A percentile compares a stretch with the other conserved stretches of the same genome.
Evolutionary conservation across 352 stramenopile genomes (phyloP).

Genomic region (Salisapilia sapeloensis): DNA sequence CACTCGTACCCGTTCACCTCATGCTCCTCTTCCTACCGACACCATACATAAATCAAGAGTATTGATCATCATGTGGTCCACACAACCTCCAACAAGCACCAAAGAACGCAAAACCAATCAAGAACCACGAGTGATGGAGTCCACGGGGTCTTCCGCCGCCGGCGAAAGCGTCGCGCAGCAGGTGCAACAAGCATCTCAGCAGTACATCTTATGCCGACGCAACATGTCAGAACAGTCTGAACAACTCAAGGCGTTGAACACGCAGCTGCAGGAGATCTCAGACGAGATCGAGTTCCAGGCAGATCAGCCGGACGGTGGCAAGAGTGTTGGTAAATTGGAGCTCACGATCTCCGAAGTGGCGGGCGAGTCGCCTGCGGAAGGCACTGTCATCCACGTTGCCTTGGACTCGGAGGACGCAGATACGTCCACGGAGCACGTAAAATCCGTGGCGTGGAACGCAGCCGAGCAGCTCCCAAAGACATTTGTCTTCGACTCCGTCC

Average conservation of each 20-base stretch:
- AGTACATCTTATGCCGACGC: slow-evolving; percentile 70
- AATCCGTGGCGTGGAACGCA: slow-evolving; percentile 13
- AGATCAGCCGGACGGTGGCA: slow-evolving; percentile 14
- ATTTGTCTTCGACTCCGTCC: slow-evolving; percentile 71
- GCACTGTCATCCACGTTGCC: slow-evolving; percentile 37
- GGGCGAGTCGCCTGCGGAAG: slow-evolving; percentile 30
- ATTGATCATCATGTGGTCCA: too few species aligned
- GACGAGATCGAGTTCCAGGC: slow-evolving; percentile 40
- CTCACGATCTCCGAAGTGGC: slow-evolving; percentile 34
- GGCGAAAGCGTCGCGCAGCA: slow-evolving; percentile 29
- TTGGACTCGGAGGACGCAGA: slow-evolving; percentile 19
- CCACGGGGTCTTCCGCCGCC: slow-evolving; percentile 13
- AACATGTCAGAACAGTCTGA: slow-evolving; percentile 66
- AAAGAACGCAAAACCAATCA: too few species aligned
- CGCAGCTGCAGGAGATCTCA: slow-evolving; percentile 56
- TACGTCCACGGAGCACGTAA: slow-evolving; percentile 1
- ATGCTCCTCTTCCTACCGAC: too few species aligned
- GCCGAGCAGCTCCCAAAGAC: slow-evolving; percentile 26
- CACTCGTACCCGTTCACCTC: too few species aligned
- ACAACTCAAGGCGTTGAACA: slow-evolving; percentile 52
- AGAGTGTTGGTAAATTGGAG: slow-evolving; percentile 61
- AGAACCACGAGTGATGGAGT: slow-evolving; percentile 20
- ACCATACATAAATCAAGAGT: too few species aligned
- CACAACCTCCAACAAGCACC: too few species aligned
- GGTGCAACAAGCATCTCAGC: slow-evolving; percentile 58